Conservation (phyloP, 2,329 filamentous ascomycete species). For the Pseudogymnoascus destructans region DNA sequence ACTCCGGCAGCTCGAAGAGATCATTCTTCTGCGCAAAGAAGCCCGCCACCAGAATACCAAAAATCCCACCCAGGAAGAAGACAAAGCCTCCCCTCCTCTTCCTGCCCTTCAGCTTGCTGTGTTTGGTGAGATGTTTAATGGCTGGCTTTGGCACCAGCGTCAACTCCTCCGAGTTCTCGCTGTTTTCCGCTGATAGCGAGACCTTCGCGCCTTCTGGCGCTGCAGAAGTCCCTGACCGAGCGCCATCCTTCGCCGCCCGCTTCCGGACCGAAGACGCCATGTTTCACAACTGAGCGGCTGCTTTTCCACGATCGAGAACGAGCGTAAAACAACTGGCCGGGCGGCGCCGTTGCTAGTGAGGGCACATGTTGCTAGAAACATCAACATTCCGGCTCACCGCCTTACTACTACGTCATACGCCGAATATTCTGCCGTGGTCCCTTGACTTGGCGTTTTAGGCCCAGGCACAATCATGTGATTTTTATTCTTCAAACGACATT, state of each 20-base stretch:
- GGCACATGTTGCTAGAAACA: neutral
- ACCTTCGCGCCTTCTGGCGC: neutral
- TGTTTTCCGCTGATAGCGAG: conserved; percentile 14
- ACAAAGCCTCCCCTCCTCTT: conserved; percentile 72
- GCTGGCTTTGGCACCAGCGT: conserved; percentile 39
- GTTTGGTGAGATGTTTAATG: conserved; percentile 22
- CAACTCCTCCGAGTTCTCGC: conserved; percentile 30
- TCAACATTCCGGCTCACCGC: conserved; percentile 1
- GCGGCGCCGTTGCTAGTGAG: neutral
- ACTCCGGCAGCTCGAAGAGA: conserved; percentile 64
- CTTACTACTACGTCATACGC: neutral
- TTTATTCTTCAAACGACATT: neutral
- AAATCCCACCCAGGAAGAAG: conserved; percentile 78
- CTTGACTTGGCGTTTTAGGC: neutral
- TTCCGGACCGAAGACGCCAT: conserved; percentile 16
- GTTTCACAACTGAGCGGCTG: conserved; percentile 13
- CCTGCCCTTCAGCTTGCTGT: conserved; percentile 33
- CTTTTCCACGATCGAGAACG: neutral
- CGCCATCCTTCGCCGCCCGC: neutral
- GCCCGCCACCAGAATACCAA: conserved; percentile 75
- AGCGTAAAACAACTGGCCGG: neutral
- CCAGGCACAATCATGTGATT: conserved; percentile 8
- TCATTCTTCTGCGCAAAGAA: conserved; percentile 86
- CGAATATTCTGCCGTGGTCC: neutral
- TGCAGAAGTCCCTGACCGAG: neutral